Evolutionary conservation across 2,329 filamentous ascomycete genomes (phyloP).

Genomic region (Didymella sp.): DNA sequence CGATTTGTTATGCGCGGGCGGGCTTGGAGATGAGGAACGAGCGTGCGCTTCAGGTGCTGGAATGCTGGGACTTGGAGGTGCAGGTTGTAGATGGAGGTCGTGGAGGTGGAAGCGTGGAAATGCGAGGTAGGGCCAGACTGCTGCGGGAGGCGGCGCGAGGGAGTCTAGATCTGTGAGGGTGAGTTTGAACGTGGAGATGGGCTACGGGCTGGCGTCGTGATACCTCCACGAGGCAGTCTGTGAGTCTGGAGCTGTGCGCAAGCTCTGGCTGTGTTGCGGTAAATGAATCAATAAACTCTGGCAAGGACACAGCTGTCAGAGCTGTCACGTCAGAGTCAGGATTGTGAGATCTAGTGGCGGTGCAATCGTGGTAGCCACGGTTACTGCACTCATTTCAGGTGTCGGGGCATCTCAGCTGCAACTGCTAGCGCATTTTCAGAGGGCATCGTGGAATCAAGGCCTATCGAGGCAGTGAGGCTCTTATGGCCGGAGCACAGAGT

Average conservation of each 20-base stretch:
- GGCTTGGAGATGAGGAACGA: background rate
- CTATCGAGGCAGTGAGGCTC: conserved; percentile 13
- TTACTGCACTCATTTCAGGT: background rate
- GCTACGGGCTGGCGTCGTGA: background rate
- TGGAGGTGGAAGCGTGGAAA: background rate
- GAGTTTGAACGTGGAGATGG: background rate
- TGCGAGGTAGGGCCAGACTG: background rate
- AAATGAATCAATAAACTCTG: background rate
- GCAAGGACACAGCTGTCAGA: conserved; percentile 2
- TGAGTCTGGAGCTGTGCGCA: background rate
- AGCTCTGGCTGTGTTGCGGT: background rate
- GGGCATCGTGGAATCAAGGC: conserved; percentile 4
- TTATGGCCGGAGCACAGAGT: conserved; percentile 6
- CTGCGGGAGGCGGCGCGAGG: background rate
- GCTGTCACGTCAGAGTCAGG: background rate
- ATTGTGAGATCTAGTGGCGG: conserved; percentile 2
- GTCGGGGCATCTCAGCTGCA: background rate
- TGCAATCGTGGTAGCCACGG: background rate
- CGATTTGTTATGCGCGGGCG: background rate
- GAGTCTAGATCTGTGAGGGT: background rate
- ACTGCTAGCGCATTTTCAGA: conserved; percentile 1
- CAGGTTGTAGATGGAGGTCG: background rate
- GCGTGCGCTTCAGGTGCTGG: background rate
- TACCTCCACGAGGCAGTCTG: background rate
- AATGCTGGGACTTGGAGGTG: background rate